Conservation (phyloP, 441 rosid species). For the Flueggea neowawraea region DNA sequence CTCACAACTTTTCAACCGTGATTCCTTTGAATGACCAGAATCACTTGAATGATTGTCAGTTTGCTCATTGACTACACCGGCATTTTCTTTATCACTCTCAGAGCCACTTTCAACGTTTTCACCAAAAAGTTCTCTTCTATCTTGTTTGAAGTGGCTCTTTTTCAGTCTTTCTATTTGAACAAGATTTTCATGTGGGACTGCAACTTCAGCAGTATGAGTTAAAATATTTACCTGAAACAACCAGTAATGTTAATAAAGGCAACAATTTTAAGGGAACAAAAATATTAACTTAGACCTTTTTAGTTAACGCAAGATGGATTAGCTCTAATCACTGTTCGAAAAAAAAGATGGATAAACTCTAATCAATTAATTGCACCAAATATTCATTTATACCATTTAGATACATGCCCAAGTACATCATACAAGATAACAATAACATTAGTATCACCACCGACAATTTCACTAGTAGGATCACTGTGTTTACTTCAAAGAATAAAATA, state of each 20-base stretch:
- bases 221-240: conserved; percentile 67
- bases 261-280: too few relatives aligned
- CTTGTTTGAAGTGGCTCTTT: conserved; percentile 52
- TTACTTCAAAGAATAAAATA: too few relatives aligned
- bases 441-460: too few relatives aligned
- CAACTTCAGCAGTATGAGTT: conserved; percentile 61
- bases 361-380: not conserved
- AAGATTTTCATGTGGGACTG: conserved; percentile 8
- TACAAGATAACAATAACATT: too few relatives aligned
- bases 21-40: conserved; percentile 5
- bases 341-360: not conserved
- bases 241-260: conserved; percentile 4
- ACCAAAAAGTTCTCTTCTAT: conserved; percentile 44
- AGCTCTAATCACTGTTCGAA: too few relatives aligned
- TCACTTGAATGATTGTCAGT: conserved; percentile 15
- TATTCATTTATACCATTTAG: too few relatives aligned
- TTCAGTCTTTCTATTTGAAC: conserved; percentile 29
- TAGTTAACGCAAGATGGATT: not conserved
- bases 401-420: too few relatives aligned
- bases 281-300: not conserved
- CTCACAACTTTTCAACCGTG: conserved; percentile 12
- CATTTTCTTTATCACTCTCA: conserved; percentile 12
- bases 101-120: conserved; percentile 11
- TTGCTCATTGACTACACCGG: conserved; percentile 16
- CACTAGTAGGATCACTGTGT: too few relatives aligned